Base-by-base conservation (phyloP, 2,329 filamentous ascomycete species). In the Pseudocercospora fijiensis region DNA sequence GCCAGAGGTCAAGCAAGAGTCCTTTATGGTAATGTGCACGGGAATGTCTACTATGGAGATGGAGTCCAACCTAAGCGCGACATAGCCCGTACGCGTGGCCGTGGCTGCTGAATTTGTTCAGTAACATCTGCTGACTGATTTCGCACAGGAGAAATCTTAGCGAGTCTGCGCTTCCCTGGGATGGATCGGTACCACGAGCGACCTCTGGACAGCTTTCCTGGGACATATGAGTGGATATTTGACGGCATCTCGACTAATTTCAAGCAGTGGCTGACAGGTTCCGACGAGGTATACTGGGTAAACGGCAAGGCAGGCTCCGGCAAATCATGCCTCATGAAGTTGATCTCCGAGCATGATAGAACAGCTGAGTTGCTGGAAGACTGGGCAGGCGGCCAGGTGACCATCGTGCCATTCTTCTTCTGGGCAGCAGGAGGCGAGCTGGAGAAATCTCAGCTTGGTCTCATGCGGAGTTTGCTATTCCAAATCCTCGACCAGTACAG, bases 131-230 rank as follows among this genome's bases (percentile, higher is more conserved):
- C 45, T 49, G 22, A 49, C 45, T 16, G 37, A n/a, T 47, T 10
- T 49, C 20, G 22, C 4, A 2, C 18, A 49, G 45, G 18, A 4
- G 45, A 49, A 7, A 20, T 49, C 9, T 9, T 56, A 13, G 13
- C 33, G 13, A 57, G 55, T n/a, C 55, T 57, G 20, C 20, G 55
- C 16, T 57, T 57, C 11, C 30, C 28, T 10, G 55, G 55, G 1
- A 57, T 57, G 55, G 20, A 57, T 16, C 43, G 55, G 16, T 57
- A 57, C 24, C 28, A 57, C 11, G 16, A 57, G 4, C 33, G 30
- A 13, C 55, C 55, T 45, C 24, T 57, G 55, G 55, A 57, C 20
- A 57, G 55, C 55, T 57, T 43, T 26, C 30, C 55, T 0, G 55
- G 55, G 6, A 57, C 55, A 9, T 57, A 45, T 16, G 37, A 57